These are phyloP conservation scores for Lodderomyces metapsilosis DNA, from an alignment of 1,139 yeast species.

Conservation along the genomic window DNA sequence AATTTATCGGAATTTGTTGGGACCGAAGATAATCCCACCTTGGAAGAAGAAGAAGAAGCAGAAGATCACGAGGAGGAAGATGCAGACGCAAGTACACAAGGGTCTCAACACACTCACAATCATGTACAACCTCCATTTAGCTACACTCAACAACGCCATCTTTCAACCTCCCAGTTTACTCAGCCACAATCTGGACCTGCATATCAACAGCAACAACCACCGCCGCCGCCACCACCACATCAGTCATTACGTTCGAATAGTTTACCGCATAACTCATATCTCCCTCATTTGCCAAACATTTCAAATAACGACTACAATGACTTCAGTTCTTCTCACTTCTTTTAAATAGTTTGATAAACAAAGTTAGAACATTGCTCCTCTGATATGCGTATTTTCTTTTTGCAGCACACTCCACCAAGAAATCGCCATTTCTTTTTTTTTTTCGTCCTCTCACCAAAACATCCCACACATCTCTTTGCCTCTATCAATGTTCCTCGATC, in stretches of 20 bases:
- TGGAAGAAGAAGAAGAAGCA: conserved; percentile 12
- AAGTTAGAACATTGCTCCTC: too few species aligned
- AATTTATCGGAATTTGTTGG: conserved; percentile 16
- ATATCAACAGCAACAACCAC: not conserved
- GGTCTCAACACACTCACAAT: conserved; percentile 2
- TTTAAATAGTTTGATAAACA: conserved; percentile 3
- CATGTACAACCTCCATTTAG: conserved; percentile 3
- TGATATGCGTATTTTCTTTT: not conserved
- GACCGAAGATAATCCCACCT: conserved; percentile 11
- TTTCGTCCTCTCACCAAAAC: not conserved
- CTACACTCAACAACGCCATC: not conserved
- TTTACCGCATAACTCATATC: conserved; percentile 6
- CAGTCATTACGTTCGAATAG: conserved; percentile 1
- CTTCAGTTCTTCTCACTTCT: conserved; percentile 12
- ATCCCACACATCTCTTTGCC: not conserved
- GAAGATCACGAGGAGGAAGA: conserved; percentile 7
- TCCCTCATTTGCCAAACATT: conserved; percentile 6
- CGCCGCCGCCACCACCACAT: not conserved
- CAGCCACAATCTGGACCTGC: conserved; percentile 4
- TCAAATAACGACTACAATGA: conserved; percentile 8
- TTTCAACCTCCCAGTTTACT: not conserved
- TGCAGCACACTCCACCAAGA: not conserved
- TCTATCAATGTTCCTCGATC: conserved; percentile 40
- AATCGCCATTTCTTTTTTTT: not conserved
- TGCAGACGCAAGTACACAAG: not conserved